These are phyloP conservation scores for Friedmanniomyces simplex DNA, from an alignment of 495 filamentous ascomycete species.

Conservation along the genomic window DNA sequence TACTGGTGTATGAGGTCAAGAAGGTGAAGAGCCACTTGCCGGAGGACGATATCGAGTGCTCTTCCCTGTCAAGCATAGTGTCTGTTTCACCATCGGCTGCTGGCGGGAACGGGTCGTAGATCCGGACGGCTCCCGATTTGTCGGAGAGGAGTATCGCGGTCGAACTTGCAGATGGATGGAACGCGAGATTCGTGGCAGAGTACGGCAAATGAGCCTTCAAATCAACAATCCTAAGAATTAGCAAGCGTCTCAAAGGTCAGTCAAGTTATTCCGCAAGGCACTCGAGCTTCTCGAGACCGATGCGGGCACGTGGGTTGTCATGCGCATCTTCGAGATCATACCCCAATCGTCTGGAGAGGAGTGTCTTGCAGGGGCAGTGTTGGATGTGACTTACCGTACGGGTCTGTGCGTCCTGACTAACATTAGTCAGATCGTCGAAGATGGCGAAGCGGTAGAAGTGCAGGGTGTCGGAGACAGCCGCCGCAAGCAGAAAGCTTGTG, in stretches of 20 bases:
- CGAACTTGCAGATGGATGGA: conserved; percentile 57
- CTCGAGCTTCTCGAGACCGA: too few species aligned
- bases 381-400: conserved; percentile 18
- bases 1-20: conserved; percentile 14
- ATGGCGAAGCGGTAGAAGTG: not conserved
- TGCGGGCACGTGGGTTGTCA: too few species aligned
- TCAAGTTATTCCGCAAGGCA: too few species aligned
- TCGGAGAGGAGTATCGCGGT: conserved; percentile 57
- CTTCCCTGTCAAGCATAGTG: not conserved
- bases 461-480: not conserved
- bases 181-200: conserved; percentile 56
- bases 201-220: conserved; percentile 36
- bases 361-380: too few species aligned
- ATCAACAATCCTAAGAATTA: too few species aligned
- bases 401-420: not conserved
- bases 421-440: not conserved
- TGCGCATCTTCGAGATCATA: too few species aligned
- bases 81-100: not conserved
- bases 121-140: conserved; percentile 55
- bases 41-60: not conserved
- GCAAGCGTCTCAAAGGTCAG: too few species aligned
- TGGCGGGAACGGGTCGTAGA: conserved; percentile 40
- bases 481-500: conserved; percentile 1
- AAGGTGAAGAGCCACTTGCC: conserved; percentile 24
- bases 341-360: too few species aligned